Conservation (phyloP, 1,284 basidiomycete genomes). For the Earliella scabrosa region DNA sequence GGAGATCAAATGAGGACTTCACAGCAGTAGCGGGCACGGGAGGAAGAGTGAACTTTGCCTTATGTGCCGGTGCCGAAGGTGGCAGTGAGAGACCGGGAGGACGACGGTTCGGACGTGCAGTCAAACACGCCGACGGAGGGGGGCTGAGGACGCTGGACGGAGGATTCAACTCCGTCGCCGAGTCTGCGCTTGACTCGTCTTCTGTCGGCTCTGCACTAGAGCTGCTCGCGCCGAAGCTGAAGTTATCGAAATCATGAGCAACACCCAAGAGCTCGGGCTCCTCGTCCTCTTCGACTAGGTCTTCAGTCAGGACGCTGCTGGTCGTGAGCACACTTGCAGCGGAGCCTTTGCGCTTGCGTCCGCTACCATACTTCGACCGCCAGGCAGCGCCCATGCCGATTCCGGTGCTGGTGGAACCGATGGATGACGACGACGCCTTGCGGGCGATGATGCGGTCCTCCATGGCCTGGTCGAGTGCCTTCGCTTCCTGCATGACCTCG, state of each 20-base stretch:
- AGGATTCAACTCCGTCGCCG: constrained; percentile 31
- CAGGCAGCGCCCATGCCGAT: constrained; percentile 61
- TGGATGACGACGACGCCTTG: constrained; percentile 68
- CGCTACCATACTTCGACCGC: constrained; percentile 58
- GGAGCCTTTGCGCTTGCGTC: constrained; percentile 72
- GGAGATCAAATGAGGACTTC: constrained; percentile 55
- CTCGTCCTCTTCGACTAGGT: constrained; percentile 82
- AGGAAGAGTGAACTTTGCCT: constrained; percentile 29
- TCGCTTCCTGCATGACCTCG: constrained; percentile 74
- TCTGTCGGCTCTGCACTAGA: constrained; percentile 46
- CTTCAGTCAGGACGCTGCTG: constrained; percentile 74
- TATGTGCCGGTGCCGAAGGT: constrained; percentile 56
- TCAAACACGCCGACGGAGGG: constrained; percentile 18
- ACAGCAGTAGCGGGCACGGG: constrained; percentile 45
- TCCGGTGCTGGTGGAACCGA: constrained; percentile 61
- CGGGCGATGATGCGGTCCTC: constrained; percentile 77
- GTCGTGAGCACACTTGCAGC: constrained; percentile 68
- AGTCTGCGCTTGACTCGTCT: constrained; percentile 37
- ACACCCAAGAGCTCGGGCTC: constrained; percentile 70
- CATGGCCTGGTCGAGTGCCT: constrained; percentile 81
- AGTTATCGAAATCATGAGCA: constrained; percentile 65
- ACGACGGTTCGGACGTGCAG: constrained; percentile 35
- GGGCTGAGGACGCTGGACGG: constrained; percentile 16
- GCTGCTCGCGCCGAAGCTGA: constrained; percentile 44
- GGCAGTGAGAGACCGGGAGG: constrained; percentile 36